phyloP scores from a whole-genome alignment of 2,329 filamentous ascomycete genomes.

The Epichloe sibirici region DNA sequence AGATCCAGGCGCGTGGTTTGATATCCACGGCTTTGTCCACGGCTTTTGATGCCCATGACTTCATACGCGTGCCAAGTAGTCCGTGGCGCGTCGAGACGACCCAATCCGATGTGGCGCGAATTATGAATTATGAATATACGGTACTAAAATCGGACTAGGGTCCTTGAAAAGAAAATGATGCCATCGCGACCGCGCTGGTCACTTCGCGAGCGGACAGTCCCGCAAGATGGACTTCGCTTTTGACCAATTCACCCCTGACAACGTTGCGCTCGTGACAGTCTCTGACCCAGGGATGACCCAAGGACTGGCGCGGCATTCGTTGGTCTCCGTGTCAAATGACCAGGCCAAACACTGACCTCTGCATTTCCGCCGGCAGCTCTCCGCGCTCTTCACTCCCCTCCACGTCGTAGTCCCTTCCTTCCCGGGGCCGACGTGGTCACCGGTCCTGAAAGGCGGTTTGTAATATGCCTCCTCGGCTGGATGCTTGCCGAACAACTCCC shows the following conservation, averaged over 20 bases:
- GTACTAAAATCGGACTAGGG: no score
- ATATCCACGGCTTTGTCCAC: no score
- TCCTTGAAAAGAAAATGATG: no score
- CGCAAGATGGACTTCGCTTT: constrained; percentile 15
- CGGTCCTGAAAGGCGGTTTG: constrained; percentile 17
- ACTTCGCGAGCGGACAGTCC: neutral
- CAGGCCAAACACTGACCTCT: constrained; percentile 35
- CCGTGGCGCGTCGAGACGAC: neutral
- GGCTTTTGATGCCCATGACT: no score
- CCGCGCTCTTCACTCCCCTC: constrained; percentile 23
- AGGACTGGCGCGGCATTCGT: constrained; percentile 32
- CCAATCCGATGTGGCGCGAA: neutral
- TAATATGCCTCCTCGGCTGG: constrained; percentile 22
- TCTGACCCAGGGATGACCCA: constrained; percentile 35
- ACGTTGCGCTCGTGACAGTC: constrained; percentile 1
- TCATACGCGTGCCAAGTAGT: no score
- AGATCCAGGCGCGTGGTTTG: no score
- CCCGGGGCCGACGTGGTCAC: constrained; percentile 39
- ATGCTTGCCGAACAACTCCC: constrained; percentile 33
- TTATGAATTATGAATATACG: neutral
- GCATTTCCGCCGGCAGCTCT: constrained; percentile 33
- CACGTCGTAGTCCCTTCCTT: constrained; percentile 30
- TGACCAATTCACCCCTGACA: constrained; percentile 22
- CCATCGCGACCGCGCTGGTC: neutral
- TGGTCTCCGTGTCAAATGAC: constrained; percentile 31